These are phyloP conservation scores for barley (Hordeum vulgare) DNA, from an alignment of 176 grass and related monocot genomes.

Conservation along the genomic window DNA sequence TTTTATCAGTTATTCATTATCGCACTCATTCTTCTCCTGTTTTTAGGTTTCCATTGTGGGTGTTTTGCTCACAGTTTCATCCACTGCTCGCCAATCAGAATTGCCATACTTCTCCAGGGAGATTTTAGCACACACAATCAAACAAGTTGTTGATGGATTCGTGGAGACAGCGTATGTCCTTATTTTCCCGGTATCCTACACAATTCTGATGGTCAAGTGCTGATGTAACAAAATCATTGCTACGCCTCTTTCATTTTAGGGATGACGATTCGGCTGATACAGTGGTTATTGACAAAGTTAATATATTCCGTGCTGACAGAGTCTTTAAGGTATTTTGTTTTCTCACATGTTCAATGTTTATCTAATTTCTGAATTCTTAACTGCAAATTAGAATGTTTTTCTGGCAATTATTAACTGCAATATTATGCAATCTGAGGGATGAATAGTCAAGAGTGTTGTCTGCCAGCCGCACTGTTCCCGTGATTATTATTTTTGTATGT, in stretches of 20 bases:
- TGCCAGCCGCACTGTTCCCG: neutral
- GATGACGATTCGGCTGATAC: slow-evolving; percentile 39
- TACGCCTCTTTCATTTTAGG: slow-evolving; percentile 49
- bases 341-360: slow-evolving; percentile 5
- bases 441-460: neutral
- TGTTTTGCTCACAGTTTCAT: slow-evolving; percentile 63
- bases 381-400: slow-evolving; percentile 8
- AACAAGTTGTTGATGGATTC: slow-evolving; percentile 94
- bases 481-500: no score
- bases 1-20: neutral
- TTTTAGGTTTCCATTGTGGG: slow-evolving; percentile 87
- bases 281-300: slow-evolving; percentile 77
- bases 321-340: slow-evolving; percentile 76
- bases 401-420: neutral
- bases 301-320: slow-evolving; percentile 88
- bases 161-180: slow-evolving; percentile 63
- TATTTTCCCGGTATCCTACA: neutral
- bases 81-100: slow-evolving; percentile 38
- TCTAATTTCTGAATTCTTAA: slow-evolving; percentile 12
- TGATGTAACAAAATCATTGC: slow-evolving; percentile 10
- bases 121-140: slow-evolving; percentile 50
- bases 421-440: neutral
- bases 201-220: slow-evolving; percentile 4
- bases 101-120: slow-evolving; percentile 73
- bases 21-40: slow-evolving; percentile 19